Evolutionary conservation across 768 basidiomycete genomes (phyloP).

Genomic region (Hygrocybe punicea): DNA sequence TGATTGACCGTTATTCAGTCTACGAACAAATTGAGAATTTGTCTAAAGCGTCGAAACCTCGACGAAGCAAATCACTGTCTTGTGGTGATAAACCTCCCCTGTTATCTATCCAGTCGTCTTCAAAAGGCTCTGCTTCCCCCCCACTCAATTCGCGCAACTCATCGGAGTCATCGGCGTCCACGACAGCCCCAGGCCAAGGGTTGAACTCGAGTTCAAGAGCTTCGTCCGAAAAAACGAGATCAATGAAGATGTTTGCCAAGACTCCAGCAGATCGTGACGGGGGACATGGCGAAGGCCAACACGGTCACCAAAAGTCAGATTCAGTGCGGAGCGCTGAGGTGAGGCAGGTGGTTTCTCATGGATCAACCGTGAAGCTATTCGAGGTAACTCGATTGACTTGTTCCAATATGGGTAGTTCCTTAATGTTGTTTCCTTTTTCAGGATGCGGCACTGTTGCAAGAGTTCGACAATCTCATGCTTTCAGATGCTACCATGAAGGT

Average conservation of each 20-base stretch:
- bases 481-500: constrained; percentile 92
- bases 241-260: constrained; percentile 56
- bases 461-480: constrained; percentile 92
- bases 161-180: constrained; percentile 35
- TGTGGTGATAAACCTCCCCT: constrained; percentile 47
- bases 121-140: constrained; percentile 32
- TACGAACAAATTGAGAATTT: constrained; percentile 75
- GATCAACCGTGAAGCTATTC: constrained; percentile 27
- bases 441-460: constrained; percentile 60
- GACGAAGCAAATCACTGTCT: constrained; percentile 68
- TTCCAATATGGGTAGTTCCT: constrained; percentile 1
- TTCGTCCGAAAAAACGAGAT: constrained; percentile 63
- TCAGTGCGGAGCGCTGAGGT: constrained; percentile 52
- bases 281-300: constrained; percentile 33
- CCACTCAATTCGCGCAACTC: constrained; percentile 37
- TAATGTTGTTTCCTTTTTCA: constrained; percentile 24
- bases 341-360: constrained; percentile 33
- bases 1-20: constrained; percentile 40
- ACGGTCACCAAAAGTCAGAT: constrained; percentile 53
- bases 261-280: constrained; percentile 38
- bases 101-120: constrained; percentile 37
- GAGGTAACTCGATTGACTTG: constrained; percentile 33
- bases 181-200: constrained; percentile 21
- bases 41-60: constrained; percentile 53
- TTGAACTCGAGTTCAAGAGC: constrained; percentile 40